A percentile compares a stretch with the other conserved stretches of the same genome.
These are phyloP conservation scores for Xylaria sp. DNA, from an alignment of 2,329 filamentous ascomycete genomes.

Conservation along the genomic window DNA sequence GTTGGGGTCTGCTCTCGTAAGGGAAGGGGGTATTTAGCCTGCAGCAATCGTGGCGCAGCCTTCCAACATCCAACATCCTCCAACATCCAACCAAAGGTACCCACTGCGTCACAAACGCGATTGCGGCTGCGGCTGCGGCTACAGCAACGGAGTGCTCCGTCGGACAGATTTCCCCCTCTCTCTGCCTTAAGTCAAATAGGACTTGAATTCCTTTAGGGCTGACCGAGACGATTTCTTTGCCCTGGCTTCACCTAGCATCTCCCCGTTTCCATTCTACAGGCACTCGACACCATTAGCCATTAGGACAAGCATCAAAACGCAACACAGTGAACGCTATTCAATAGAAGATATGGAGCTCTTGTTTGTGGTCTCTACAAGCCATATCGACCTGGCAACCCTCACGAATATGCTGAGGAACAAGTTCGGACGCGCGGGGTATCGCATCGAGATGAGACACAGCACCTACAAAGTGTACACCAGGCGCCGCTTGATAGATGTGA, in stretches of 20 bases:
- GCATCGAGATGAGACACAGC: constrained; percentile 12
- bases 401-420: constrained; percentile 2
- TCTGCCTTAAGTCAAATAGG: not conserved
- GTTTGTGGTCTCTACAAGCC: not conserved
- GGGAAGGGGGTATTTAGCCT: no score
- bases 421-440: constrained; percentile 7
- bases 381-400: constrained; percentile 4
- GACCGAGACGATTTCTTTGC: not conserved
- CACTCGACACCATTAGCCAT: not conserved
- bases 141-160: not conserved
- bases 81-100: not conserved
- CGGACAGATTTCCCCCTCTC: not conserved
- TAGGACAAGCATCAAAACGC: not conserved
- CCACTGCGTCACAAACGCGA: not conserved
- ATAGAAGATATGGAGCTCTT: not conserved
- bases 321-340: not conserved
- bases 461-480: constrained; percentile 9
- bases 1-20: no score
- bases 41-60: not conserved
- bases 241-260: not conserved
- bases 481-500: constrained; percentile 1
- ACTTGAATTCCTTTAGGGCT: not conserved
- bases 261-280: not conserved
- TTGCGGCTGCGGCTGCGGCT: not conserved
- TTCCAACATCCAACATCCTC: not conserved